phyloP scores from a whole-genome alignment of 768 basidiomycete species.

The Cystobasidium tubakii region DNA sequence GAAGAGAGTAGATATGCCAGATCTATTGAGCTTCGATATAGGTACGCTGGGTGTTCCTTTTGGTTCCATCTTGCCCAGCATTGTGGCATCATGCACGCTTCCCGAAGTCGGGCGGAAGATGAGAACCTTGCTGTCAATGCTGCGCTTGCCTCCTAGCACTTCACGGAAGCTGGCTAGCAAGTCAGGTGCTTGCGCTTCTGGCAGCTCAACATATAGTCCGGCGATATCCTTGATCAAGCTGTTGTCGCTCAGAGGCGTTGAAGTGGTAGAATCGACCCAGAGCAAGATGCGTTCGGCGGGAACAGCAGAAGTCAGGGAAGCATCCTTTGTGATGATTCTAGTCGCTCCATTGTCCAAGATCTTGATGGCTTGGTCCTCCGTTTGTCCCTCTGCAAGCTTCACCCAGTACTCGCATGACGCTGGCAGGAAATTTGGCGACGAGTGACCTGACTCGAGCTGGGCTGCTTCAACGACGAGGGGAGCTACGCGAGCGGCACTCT shows the following conservation, averaged over 20 bases:
- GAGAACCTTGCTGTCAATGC: conserved; percentile 51
- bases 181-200: conserved; percentile 58
- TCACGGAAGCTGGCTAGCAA: conserved; percentile 69
- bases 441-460: conserved; percentile 32
- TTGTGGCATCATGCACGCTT: conserved; percentile 44
- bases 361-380: conserved; percentile 58
- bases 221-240: conserved; percentile 54
- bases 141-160: conserved; percentile 57
- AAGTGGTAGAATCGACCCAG: conserved; percentile 66
- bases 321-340: conserved; percentile 62
- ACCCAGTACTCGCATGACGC: conserved; percentile 50
- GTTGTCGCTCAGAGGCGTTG: conserved; percentile 68
- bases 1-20: conserved; percentile 79
- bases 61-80: conserved; percentile 38
- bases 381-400: conserved; percentile 54
- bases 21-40: conserved; percentile 55
- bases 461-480: conserved; percentile 61
- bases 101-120: conserved; percentile 39
- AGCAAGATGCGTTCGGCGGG: conserved; percentile 69
- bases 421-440: conserved; percentile 48
- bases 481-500: conserved; percentile 66
- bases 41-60: conserved; percentile 45
- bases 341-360: conserved; percentile 72
- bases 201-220: conserved; percentile 72
- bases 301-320: conserved; percentile 63